Evolutionary conservation across 768 basidiomycete species (phyloP).

Genomic region (Podaxis rugospora): DNA sequence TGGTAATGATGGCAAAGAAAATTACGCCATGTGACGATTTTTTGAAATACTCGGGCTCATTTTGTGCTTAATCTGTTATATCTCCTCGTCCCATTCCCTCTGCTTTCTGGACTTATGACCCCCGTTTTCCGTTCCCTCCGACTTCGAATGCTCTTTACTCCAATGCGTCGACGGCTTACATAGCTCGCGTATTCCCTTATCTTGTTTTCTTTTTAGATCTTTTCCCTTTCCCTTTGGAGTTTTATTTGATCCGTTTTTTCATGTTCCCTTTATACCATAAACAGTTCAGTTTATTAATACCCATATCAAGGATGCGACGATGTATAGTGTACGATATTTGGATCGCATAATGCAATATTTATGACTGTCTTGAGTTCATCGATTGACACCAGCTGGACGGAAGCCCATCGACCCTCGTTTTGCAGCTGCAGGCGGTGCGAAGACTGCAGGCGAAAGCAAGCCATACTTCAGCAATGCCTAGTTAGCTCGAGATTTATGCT

Average conservation of each 20-base stretch:
- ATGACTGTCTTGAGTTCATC: constrained; percentile 7
- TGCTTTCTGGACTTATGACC: neutral
- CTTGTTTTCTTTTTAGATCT: constrained; percentile 10
- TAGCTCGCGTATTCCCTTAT: neutral
- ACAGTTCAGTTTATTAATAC: constrained; percentile 6
- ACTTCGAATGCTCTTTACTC: neutral
- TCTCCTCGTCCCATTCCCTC: neutral
- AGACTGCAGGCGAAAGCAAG: constrained; percentile 26
- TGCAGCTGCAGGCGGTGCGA: constrained; percentile 30
- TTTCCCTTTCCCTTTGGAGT: constrained; percentile 4
- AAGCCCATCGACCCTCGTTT: constrained; percentile 39
- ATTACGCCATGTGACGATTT: neutral
- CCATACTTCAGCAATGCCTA: neutral
- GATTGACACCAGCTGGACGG: constrained; percentile 32
- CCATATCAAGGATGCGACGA: neutral
- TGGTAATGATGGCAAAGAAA: neutral
- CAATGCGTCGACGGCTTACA: neutral
- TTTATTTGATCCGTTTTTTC: neutral
- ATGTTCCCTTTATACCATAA: constrained; percentile 12
- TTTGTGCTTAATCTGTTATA: neutral
- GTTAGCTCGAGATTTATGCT: neutral
- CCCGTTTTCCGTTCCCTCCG: neutral
- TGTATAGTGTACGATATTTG: constrained; percentile 1
- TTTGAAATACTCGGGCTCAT: neutral
- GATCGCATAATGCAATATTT: constrained; percentile 10